Evolutionary conservation across 2,329 filamentous ascomycete species (phyloP), one percentile per base, ranked within the genome.

Genomic region (Mycogone perniciosa): DNA sequence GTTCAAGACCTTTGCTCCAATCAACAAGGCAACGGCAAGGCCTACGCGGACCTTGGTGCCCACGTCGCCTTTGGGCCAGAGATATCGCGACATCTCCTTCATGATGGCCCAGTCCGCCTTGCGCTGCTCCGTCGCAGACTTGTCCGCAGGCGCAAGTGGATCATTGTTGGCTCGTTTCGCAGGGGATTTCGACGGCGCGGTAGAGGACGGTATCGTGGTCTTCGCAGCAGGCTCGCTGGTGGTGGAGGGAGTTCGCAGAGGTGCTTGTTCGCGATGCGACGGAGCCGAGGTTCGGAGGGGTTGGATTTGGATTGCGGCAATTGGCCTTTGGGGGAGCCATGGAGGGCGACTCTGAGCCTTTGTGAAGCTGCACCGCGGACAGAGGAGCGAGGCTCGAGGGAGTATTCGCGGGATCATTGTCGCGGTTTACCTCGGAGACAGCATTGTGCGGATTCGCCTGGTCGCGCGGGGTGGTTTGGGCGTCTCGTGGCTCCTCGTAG

Each of bases 101-200:
- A 99, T 93, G 59, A 99, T 99, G 44, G 91, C 91, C 92, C 92
- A 96, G 65, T 99, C 93, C 7, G 91, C 92, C 71, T 91, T 95
- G 60, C 93, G 83, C 76, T 99, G 95, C 71, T 96, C 89, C 61
- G 91, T 84, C 20, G 83, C 85, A 46, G 82, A 83, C 59, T 71
- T 72, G 20, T 71, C 68, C 31, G 59, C 57, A 7, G 52, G 41
- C 31, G 62, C 62, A 41, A 71, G 65, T 43, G 66, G 64, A 44
- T 70, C 67, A 55, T 57, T 57, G 9, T 57, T 59, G 31, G 54
- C 56, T 29, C 56, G 11, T 39, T 54, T 59, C 7, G 59, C 59
- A 9, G 27, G 29, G 31, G n/a, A 43, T 31, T 44, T 52, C 41
- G 39, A 4, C 20, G 40, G 34, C 31, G 38, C 30, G 45, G 37